Conservation (phyloP, 1,284 basidiomycete genomes). For the Rhizoctonia solani region DNA sequence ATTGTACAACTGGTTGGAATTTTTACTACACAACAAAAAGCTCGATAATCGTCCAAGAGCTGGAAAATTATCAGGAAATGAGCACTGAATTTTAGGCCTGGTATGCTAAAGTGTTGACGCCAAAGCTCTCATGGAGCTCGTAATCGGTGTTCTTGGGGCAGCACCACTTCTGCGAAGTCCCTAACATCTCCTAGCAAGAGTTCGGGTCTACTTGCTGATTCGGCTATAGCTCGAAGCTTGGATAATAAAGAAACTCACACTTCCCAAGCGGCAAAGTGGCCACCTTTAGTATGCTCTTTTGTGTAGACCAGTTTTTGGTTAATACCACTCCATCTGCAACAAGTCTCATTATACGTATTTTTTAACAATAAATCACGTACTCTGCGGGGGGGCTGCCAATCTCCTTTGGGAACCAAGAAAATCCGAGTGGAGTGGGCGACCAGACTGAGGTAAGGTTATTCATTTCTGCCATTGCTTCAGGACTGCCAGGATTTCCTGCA, state of each 20-base stretch:
- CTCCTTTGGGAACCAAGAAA: constrained; percentile 37
- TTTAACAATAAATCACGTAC: constrained; percentile 25
- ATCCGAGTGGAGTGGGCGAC: constrained; percentile 36
- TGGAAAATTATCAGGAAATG: too few relatives aligned
- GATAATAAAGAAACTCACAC: constrained; percentile 33
- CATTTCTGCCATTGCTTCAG: not conserved
- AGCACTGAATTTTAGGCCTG: too few relatives aligned
- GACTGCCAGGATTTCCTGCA: not conserved
- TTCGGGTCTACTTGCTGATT: constrained; percentile 32
- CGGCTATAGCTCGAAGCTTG: not conserved
- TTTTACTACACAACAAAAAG: too few relatives aligned
- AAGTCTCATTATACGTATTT: too few relatives aligned
- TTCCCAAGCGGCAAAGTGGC: constrained; percentile 40
- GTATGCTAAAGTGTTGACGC: too few relatives aligned
- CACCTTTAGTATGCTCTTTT: constrained; percentile 30
- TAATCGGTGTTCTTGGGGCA: not conserved
- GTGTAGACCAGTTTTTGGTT: constrained; percentile 31
- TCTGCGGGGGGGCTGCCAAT: constrained; percentile 35
- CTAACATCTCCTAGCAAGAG: constrained; percentile 36
- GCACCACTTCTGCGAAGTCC: constrained; percentile 20
- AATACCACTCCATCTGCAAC: constrained; percentile 26
- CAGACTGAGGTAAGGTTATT: constrained; percentile 9
- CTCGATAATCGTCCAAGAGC: too few relatives aligned
- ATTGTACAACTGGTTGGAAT: too few relatives aligned
- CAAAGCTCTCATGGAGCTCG: too few relatives aligned